phyloP scores from a whole-genome alignment of 2,329 filamentous ascomycete species.

The Pyrenophora graminea region DNA sequence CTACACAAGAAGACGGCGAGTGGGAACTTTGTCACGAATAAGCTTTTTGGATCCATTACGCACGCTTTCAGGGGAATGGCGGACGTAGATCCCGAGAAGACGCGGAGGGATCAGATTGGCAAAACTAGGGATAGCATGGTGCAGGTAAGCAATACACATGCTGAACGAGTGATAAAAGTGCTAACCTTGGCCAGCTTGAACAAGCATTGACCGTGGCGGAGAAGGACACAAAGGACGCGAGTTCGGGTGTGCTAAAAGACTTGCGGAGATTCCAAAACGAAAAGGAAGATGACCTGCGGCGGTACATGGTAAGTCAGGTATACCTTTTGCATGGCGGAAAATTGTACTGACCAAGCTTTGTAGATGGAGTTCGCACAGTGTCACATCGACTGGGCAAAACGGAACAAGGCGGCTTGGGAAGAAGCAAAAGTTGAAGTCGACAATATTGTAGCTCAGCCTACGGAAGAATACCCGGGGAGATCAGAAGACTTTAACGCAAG shows the following conservation, averaged over 20 bases:
- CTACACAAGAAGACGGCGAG: constrained; percentile 79
- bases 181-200: constrained; percentile 63
- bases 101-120: constrained; percentile 87
- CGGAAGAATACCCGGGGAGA: constrained; percentile 28
- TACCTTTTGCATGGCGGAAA: background rate
- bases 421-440: constrained; percentile 85
- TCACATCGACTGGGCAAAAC: constrained; percentile 92
- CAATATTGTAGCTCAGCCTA: constrained; percentile 68
- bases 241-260: constrained; percentile 83
- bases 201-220: constrained; percentile 87
- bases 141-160: constrained; percentile 5
- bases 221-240: constrained; percentile 91
- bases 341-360: constrained; percentile 1
- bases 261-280: constrained; percentile 90
- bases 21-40: constrained; percentile 82
- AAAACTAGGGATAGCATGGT: constrained; percentile 89
- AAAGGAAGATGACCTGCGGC: constrained; percentile 90
- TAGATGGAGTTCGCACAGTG: constrained; percentile 90
- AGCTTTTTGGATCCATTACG: constrained; percentile 92
- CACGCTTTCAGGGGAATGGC: constrained; percentile 96
- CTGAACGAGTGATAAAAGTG: background rate
- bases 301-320: constrained; percentile 83
- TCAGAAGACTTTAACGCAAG: constrained; percentile 15
- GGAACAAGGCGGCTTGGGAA: constrained; percentile 89
- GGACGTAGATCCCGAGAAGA: constrained; percentile 92